Evolutionary conservation across 2,329 filamentous ascomycete genomes (phyloP), one percentile per base, ranked within the genome.

Genomic region (Venturia oleaginea): DNA sequence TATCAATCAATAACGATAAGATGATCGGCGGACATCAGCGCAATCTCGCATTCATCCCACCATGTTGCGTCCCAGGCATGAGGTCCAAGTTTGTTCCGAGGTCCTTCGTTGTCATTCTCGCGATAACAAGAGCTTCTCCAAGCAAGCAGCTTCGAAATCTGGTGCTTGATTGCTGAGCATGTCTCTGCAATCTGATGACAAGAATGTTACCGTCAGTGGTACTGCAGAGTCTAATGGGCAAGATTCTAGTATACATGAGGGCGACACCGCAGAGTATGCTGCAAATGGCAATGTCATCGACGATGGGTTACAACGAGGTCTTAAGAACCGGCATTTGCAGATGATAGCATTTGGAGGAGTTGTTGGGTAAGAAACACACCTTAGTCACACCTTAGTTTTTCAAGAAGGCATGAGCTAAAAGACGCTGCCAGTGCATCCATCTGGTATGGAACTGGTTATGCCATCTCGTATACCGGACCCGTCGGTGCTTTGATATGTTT

Each of bases 291-390:
- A 51, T 51, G 22, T 51, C 46, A 51, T 51, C 27, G 46, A 51
- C 8, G 46, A 51, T 51, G 46, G 46, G 3, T 17, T 51, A 15
- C 46, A 51, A 51, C 46, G 46, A 27, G 46, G 46, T 74, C 77
- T 94, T 68, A 93, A 93, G 77, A 86, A 86, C 34, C 81, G 91
- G 46, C 91, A 94, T 78, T 72, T 94, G 69, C 90, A 94, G 78
- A 94, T 94, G 90, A 94, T 95, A 80, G 90, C 91, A 6, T 92
- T 94, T 70, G 90, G 90, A 90, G 90, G 32, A 13, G 27, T 57
- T 57, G 51, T 34, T 57, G 46, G 46, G 46, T 24, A 91, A 88
- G 10, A 93, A 94, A 57, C 89, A 89, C 84, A 78, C 64, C 75
- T n/a, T n/a, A n/a, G n/a, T n/a, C 5, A 19, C 4, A 24, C 22